Base-by-base conservation (phyloP, 768 basidiomycete genomes). In the Cyclocybe cylindracea region DNA sequence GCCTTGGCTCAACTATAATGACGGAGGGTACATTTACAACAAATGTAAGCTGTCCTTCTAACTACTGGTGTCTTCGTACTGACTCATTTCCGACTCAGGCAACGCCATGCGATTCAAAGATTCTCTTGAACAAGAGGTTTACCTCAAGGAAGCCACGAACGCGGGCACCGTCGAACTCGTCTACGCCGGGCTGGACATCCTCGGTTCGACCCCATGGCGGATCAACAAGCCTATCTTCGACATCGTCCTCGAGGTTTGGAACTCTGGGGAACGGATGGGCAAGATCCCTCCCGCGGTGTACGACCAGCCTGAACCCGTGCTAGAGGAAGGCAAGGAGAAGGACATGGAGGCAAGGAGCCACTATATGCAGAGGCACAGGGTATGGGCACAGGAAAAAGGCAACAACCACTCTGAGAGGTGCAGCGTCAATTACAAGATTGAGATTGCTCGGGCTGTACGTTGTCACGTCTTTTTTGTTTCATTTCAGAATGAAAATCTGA, bases 361-460 rank as follows among this genome's bases (percentile, higher is more conserved):
- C 11, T 87, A 84, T 61, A 61, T 85, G 11, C 71, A 74, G 50
- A 74, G 83, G 18, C 72, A 86, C 57, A 86, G 81, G 64, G 58
- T 64, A 29, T 82, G 81, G 63, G 64, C 73, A 7, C 78, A 86
- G 53, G 67, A 62, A 16, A 90, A 85, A 69, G 85, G 87, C 14
- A 87, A 84, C 62, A 92, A 91, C 58, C 95, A 97, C 67, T 91
- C 91, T 3, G 91, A 94, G 39, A 78, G 96, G 39, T 98, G 96
- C 67, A 90, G 78, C 63, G 85, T 94, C 42, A 98, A 98, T 66
- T 98, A 98, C 70, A 96, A 94, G 67, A 85, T 99, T 51, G 96
- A 98, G 71, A 96, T 98, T 61, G 94, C 94, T 7, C 81, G 90
- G 45, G 86, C 94, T 46, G 92, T 94, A 65, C 67, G 86, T 78